These are phyloP conservation scores for Cordyceps cicadae DNA, from an alignment of 2,329 filamentous ascomycete genomes.

Conservation along the genomic window DNA sequence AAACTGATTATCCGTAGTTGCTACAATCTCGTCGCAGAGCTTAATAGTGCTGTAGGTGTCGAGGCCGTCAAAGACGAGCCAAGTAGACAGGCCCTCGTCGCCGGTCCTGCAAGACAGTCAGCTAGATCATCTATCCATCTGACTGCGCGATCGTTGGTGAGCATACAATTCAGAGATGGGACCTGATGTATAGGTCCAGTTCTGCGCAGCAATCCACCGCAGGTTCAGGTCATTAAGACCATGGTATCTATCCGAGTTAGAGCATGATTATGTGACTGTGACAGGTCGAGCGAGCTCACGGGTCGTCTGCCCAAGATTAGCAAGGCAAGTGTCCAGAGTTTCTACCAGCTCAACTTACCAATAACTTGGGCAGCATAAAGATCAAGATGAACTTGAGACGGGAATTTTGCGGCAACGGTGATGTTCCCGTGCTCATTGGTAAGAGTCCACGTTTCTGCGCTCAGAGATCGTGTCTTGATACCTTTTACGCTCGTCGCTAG, in stretches of 20 bases:
- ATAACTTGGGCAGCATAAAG: constrained; percentile 46
- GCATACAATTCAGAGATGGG: constrained; percentile 32
- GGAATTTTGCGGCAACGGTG: constrained; percentile 43
- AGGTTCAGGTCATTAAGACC: constrained; percentile 52
- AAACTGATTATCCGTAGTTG: constrained; percentile 54
- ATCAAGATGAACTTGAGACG: constrained; percentile 54
- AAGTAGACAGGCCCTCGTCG: constrained; percentile 27
- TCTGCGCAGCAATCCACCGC: constrained; percentile 42
- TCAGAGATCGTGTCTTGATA: neutral
- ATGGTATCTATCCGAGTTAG: constrained; percentile 30
- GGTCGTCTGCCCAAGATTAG: constrained; percentile 1
- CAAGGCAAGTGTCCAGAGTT: neutral
- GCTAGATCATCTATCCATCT: constrained; percentile 6
- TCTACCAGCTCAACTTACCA: constrained; percentile 32
- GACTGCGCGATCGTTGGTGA: neutral
- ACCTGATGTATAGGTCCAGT: constrained; percentile 49
- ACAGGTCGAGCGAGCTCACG: neutral
- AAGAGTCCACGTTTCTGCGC: constrained; percentile 3
- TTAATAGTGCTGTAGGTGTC: constrained; percentile 52
- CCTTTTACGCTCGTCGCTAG: neutral
- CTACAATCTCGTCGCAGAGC: constrained; percentile 46
- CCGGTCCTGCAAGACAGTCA: constrained; percentile 21
- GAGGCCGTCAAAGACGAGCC: constrained; percentile 52
- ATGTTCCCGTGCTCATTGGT: constrained; percentile 11
- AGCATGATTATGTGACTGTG: neutral